A percentile compares a stretch with the other conserved stretches of the same genome.
These are phyloP conservation scores for Saccharomycopsis sp. DNA, from an alignment of 805 yeast species.

Conservation along the genomic window DNA sequence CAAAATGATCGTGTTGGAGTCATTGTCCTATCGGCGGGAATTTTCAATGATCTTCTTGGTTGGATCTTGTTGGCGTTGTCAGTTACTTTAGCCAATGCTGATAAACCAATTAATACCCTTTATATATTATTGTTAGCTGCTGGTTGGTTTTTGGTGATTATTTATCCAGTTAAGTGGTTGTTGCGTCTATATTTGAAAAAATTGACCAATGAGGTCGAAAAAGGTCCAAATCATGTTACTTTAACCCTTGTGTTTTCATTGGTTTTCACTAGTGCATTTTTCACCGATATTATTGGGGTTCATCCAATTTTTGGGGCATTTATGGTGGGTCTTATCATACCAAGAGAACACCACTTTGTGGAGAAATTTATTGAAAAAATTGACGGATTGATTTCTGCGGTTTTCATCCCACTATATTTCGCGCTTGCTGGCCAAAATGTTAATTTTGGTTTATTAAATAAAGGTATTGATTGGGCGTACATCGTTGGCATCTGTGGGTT, in stretches of 20 bases:
- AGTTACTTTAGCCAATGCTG: conserved; percentile 69
- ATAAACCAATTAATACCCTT: conserved; percentile 59
- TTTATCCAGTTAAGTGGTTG: conserved; percentile 47
- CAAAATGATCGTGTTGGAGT: conserved; percentile 67
- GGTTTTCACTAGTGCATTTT: conserved; percentile 63
- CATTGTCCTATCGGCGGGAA: conserved; percentile 76
- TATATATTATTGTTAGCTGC: conserved; percentile 58
- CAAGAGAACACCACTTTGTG: conserved; percentile 70
- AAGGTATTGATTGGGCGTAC: conserved; percentile 75
- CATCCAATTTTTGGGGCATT: conserved; percentile 86
- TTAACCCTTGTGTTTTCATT: conserved; percentile 50
- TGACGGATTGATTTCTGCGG: conserved; percentile 68
- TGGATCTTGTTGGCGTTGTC: conserved; percentile 75
- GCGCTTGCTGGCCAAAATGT: conserved; percentile 73
- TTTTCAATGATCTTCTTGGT: conserved; percentile 70
- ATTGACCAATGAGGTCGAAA: conserved; percentile 47
- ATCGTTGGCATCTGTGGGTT: conserved; percentile 57
- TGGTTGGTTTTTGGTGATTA: conserved; percentile 62
- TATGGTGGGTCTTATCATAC: conserved; percentile 66
- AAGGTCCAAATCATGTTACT: conserved; percentile 55
- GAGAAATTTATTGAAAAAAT: conserved; percentile 63
- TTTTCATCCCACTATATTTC: conserved; percentile 71
- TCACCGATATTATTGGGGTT: conserved; percentile 78
- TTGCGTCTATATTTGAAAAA: conserved; percentile 39
- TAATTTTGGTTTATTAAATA: conserved; percentile 54